phyloP scores from a whole-genome alignment of 768 basidiomycete species.

The Kwoniella sp. region DNA sequence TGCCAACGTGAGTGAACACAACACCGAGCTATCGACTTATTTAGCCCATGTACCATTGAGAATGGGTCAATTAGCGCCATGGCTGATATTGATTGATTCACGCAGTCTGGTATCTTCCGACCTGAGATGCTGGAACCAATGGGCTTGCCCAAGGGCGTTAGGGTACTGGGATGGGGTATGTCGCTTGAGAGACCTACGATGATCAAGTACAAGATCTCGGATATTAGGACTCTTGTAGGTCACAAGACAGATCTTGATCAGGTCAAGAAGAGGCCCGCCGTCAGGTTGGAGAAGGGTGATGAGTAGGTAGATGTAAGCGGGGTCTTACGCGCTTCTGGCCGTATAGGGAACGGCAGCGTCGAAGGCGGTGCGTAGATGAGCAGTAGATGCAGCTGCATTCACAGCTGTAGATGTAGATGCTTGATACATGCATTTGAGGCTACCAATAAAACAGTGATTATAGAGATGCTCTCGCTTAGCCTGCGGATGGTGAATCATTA shows the following conservation, averaged over 20 bases:
- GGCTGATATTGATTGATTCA: neutral
- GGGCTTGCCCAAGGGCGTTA: slow-evolving; percentile 95
- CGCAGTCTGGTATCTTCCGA: slow-evolving; percentile 90
- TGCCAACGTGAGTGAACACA: slow-evolving; percentile 64
- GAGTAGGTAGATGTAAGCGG: too few relatives aligned
- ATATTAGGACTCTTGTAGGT: slow-evolving; percentile 93
- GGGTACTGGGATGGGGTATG: slow-evolving; percentile 96
- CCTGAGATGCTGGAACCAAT: slow-evolving; percentile 99
- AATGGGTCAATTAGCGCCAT: too few relatives aligned
- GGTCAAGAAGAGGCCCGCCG: slow-evolving; percentile 85
- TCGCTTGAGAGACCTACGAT: slow-evolving; percentile 94
- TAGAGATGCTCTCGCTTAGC: neutral
- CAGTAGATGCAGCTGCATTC: too few relatives aligned
- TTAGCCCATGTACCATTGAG: neutral
- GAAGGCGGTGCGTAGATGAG: too few relatives aligned
- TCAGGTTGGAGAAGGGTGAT: slow-evolving; percentile 70
- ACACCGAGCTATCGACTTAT: neutral
- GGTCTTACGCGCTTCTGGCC: too few relatives aligned
- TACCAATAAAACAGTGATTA: neutral
- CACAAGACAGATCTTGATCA: slow-evolving; percentile 92
- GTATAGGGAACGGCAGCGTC: neutral
- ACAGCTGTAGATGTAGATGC: too few relatives aligned
- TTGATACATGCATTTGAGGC: too few relatives aligned
- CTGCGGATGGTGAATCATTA: too few relatives aligned
- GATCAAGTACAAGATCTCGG: slow-evolving; percentile 99